Evolutionary conservation across 768 basidiomycete species (phyloP).

Genomic region (Tephrocybe sp.): DNA sequence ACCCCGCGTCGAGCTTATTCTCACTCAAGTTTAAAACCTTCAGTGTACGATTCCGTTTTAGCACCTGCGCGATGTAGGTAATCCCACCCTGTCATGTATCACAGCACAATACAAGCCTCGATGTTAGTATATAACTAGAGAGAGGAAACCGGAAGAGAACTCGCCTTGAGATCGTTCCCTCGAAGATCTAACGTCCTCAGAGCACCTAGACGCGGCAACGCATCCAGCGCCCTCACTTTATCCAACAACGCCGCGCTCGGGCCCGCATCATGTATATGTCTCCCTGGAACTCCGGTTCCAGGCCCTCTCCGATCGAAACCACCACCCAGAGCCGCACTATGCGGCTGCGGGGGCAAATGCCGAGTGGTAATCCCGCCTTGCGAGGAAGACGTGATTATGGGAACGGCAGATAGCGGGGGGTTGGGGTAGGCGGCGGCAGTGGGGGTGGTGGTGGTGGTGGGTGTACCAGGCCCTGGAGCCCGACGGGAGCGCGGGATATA

Average conservation of each 20-base stretch:
- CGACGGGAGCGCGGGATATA: constrained; percentile 55
- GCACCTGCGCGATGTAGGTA: constrained; percentile 88
- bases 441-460: constrained; percentile 32
- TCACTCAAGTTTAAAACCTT: constrained; percentile 94
- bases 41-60: constrained; percentile 93
- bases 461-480: constrained; percentile 45
- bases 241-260: constrained; percentile 80
- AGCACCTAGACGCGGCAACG: constrained; percentile 79
- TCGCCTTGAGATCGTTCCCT: constrained; percentile 87
- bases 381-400: constrained; percentile 66
- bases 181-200: constrained; percentile 87
- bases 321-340: constrained; percentile 13
- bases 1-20: constrained; percentile 85
- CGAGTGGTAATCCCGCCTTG: constrained; percentile 52
- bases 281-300: too few relatives aligned
- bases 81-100: constrained; percentile 54
- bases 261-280: constrained; percentile 38
- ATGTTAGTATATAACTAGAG: constrained; percentile 1
- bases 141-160: constrained; percentile 27
- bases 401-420: constrained; percentile 43
- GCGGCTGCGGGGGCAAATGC: constrained; percentile 27
- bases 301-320: too few relatives aligned
- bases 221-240: constrained; percentile 88
- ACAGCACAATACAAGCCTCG: background rate
- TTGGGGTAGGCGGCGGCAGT: constrained; percentile 29